A percentile compares a stretch with the other conserved stretches of the same genome.
These are phyloP conservation scores for Areca catechu DNA, from an alignment of 176 grass and related monocot genomes.

Conservation along the genomic window DNA sequence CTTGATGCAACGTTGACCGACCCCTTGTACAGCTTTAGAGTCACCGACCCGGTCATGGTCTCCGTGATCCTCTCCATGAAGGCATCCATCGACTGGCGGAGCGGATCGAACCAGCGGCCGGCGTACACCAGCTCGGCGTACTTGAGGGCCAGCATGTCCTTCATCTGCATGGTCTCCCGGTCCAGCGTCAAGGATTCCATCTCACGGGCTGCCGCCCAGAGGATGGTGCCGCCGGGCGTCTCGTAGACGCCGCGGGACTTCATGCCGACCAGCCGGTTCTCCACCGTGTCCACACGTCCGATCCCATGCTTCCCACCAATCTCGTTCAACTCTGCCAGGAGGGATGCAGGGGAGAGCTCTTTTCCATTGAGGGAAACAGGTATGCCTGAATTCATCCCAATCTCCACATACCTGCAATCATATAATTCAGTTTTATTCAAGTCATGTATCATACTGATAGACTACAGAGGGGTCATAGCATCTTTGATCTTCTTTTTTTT, in stretches of 20 bases:
- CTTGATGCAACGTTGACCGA: slow-evolving; percentile 42
- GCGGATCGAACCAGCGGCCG: slow-evolving; percentile 73
- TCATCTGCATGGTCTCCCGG: slow-evolving; percentile 63
- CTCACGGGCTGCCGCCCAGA: slow-evolving; percentile 57
- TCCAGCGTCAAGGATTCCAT: slow-evolving; percentile 68
- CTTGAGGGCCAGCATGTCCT: slow-evolving; percentile 66
- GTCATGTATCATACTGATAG: too few species aligned
- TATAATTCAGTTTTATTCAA: neutral
- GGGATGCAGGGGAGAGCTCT: slow-evolving; percentile 55
- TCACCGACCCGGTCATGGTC: slow-evolving; percentile 53
- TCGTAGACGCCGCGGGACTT: slow-evolving; percentile 89
- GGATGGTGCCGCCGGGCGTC: slow-evolving; percentile 90
- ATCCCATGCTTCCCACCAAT: slow-evolving; percentile 76
- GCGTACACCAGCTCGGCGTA: slow-evolving; percentile 85
- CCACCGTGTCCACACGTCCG: slow-evolving; percentile 80
- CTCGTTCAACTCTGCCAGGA: slow-evolving; percentile 68
- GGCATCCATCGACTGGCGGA: slow-evolving; percentile 47
- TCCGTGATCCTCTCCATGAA: slow-evolving; percentile 63
- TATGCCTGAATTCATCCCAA: slow-evolving; percentile 60
- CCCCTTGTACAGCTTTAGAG: slow-evolving; percentile 83
- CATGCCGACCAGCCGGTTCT: slow-evolving; percentile 90
- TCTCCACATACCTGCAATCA: slow-evolving; percentile 59
- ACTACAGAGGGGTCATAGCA: too few species aligned
- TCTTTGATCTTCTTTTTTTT: too few species aligned
- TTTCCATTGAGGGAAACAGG: slow-evolving; percentile 79